Percentiles rank a stretch among this genome's conserved stretches.
Conservation (phyloP, 106 monocot genomes). For the Dactylorhiza incarnata region DNA sequence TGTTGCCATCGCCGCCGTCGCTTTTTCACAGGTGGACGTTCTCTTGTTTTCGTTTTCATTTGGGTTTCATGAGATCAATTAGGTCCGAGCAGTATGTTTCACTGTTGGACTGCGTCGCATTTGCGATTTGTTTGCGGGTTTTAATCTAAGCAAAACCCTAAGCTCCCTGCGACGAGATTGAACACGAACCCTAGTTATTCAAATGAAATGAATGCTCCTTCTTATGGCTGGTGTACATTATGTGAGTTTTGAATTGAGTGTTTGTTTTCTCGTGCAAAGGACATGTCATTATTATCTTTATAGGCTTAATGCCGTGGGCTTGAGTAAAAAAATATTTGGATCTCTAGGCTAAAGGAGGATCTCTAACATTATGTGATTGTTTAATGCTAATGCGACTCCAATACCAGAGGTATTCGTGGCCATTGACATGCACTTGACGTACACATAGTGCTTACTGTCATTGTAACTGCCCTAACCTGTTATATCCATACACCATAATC, state of each 20-base stretch:
- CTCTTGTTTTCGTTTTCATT: background rate
- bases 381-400: background rate
- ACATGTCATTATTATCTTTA: background rate
- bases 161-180: background rate
- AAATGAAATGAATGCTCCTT: background rate
- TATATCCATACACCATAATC: background rate
- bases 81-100: background rate
- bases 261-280: background rate
- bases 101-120: background rate
- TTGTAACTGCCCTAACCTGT: background rate
- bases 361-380: too few relatives aligned
- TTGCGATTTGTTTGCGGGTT: background rate
- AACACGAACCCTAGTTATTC: background rate
- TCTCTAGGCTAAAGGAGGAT: too few relatives aligned
- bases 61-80: background rate
- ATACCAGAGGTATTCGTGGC: background rate
- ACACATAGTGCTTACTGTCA: background rate
- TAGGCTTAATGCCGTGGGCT: background rate
- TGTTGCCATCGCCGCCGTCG: slow-evolving; percentile 40
- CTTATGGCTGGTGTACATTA: background rate
- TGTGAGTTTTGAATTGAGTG: background rate
- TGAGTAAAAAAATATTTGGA: background rate
- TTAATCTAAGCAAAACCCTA: background rate
- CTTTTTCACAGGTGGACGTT: slow-evolving; percentile 52
- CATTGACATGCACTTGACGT: background rate